These are phyloP conservation scores for Boletellus dicymbophilus DNA, from an alignment of 1,284 basidiomycete species.

Conservation along the genomic window DNA sequence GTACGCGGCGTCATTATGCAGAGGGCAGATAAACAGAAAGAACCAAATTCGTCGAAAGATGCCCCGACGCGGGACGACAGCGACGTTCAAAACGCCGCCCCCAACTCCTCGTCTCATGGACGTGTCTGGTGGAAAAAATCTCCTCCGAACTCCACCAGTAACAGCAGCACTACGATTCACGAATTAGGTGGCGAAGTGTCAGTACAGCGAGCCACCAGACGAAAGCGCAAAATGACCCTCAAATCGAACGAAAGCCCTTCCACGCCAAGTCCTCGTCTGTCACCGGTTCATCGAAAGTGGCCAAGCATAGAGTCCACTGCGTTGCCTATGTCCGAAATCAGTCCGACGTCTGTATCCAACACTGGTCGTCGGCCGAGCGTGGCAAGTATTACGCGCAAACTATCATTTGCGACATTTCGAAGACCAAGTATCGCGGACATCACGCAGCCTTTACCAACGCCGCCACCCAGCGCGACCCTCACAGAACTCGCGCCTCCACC, in stretches of 20 bases:
- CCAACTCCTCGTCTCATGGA: slow-evolving; percentile 16
- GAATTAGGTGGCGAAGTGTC: slow-evolving; percentile 8
- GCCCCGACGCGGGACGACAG: slow-evolving; percentile 1
- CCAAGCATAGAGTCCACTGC: slow-evolving; percentile 22
- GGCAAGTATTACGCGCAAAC: slow-evolving; percentile 30
- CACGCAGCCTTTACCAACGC: slow-evolving; percentile 17
- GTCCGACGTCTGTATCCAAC: slow-evolving; percentile 5
- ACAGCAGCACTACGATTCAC: slow-evolving; percentile 7
- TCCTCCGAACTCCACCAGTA: slow-evolving; percentile 8
- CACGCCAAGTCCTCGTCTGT: slow-evolving; percentile 22
- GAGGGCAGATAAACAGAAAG: slow-evolving; percentile 24
- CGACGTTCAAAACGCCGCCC: slow-evolving; percentile 6
- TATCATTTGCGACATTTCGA: slow-evolving; percentile 31
- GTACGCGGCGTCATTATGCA: slow-evolving; percentile 27
- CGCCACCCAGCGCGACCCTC: slow-evolving; percentile 11
- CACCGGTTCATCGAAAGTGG: slow-evolving; percentile 20
- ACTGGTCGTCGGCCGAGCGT: slow-evolving; percentile 29
- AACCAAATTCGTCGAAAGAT: slow-evolving; percentile 3
- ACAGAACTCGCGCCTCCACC: slow-evolving; percentile 22
- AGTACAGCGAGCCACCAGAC: slow-evolving; percentile 8
- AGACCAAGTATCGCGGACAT: slow-evolving; percentile 25
- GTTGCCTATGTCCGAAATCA: slow-evolving; percentile 8
- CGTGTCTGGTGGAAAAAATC: slow-evolving; percentile 37
- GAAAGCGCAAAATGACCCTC: slow-evolving; percentile 9
- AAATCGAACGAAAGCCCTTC: slow-evolving; percentile 13